These are phyloP conservation scores for Botryosphaeria dothidea DNA, from an alignment of 2,329 filamentous ascomycete species.

Conservation along the genomic window DNA sequence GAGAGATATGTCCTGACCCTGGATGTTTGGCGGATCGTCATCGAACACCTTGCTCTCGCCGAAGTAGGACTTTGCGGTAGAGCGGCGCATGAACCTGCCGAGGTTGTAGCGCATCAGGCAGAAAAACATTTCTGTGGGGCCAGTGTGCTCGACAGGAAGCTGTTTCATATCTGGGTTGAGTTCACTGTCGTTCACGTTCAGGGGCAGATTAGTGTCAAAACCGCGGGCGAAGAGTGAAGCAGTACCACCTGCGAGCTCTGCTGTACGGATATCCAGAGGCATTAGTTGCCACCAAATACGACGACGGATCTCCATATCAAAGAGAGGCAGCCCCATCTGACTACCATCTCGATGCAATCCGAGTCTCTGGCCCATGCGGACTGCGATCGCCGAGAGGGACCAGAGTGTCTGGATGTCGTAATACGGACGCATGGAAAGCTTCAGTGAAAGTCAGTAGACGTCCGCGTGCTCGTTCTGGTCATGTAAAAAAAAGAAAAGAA, in stretches of 20 bases:
- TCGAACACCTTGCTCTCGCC: not conserved
- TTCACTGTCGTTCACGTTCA: slow-evolving; percentile 57
- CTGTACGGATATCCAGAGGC: slow-evolving; percentile 58
- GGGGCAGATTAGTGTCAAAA: slow-evolving; percentile 52
- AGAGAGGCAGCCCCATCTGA: slow-evolving; percentile 54
- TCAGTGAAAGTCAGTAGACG: slow-evolving; percentile 15
- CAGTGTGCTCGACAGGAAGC: slow-evolving; percentile 41
- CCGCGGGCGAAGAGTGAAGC: slow-evolving; percentile 36
- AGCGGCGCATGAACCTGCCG: slow-evolving; percentile 39
- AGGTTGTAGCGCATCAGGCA: slow-evolving; percentile 46
- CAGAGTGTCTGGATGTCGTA: slow-evolving; percentile 59
- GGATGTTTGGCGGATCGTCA: slow-evolving; percentile 23
- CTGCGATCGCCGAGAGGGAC: slow-evolving; percentile 63
- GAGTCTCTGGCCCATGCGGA: slow-evolving; percentile 62
- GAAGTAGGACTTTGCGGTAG: slow-evolving; percentile 17
- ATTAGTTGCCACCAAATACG: slow-evolving; percentile 65
- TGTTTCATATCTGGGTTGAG: slow-evolving; percentile 46
- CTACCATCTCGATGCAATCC: slow-evolving; percentile 63
- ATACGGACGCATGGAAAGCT: slow-evolving; percentile 45
- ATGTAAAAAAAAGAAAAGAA: no score
- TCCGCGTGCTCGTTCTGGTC: no score
- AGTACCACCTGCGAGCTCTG: slow-evolving; percentile 55
- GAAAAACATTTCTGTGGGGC: slow-evolving; percentile 53
- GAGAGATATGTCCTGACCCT: slow-evolving; percentile 27
- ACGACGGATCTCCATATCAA: slow-evolving; percentile 61